Evolutionary conservation across 805 yeast genomes (phyloP).

Genomic region (Nakazawaea holstii): DNA sequence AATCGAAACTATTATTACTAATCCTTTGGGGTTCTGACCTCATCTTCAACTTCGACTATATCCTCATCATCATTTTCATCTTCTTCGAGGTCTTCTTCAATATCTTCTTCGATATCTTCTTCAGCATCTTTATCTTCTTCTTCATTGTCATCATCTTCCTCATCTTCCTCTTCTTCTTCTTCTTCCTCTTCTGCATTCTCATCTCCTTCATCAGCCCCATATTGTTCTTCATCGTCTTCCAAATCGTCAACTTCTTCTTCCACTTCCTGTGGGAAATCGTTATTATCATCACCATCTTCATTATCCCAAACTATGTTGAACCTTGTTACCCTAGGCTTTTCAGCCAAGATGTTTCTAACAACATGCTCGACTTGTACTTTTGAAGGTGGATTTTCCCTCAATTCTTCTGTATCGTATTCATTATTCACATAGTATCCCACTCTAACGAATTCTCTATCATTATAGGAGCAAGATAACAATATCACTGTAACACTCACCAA

Average conservation of each 20-base stretch:
- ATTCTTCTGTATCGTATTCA: slow-evolving; percentile 90
- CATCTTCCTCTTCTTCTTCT: slow-evolving; percentile 41
- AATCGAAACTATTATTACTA: too few species aligned
- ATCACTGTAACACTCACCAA: slow-evolving; percentile 94
- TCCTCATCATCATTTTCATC: slow-evolving; percentile 27
- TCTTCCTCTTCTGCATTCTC: slow-evolving; percentile 50
- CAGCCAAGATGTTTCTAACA: slow-evolving; percentile 90
- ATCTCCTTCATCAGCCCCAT: slow-evolving; percentile 51
- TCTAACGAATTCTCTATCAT: slow-evolving; percentile 90
- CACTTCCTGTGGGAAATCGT: slow-evolving; percentile 69
- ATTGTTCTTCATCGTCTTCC: slow-evolving; percentile 50
- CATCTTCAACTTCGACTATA: slow-evolving; percentile 26
- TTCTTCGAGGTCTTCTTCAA: slow-evolving; percentile 35
- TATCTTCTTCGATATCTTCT: slow-evolving; percentile 32
- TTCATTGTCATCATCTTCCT: slow-evolving; percentile 39
- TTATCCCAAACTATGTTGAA: slow-evolving; percentile 97
- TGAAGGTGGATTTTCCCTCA: slow-evolving; percentile 89
- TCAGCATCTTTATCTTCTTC: slow-evolving; percentile 36
- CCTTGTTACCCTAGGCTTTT: slow-evolving; percentile 95
- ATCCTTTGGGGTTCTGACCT: slow-evolving; percentile 18
- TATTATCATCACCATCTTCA: slow-evolving; percentile 41
- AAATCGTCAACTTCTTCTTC: slow-evolving; percentile 60
- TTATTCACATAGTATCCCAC: slow-evolving; percentile 98
- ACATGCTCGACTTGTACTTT: slow-evolving; percentile 93
- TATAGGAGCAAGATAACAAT: slow-evolving; percentile 85